Evolutionary conservation across 495 filamentous ascomycete genomes (phyloP), one percentile per base, ranked within the genome.

Genomic region (Massariosphaeria phaeospora): DNA sequence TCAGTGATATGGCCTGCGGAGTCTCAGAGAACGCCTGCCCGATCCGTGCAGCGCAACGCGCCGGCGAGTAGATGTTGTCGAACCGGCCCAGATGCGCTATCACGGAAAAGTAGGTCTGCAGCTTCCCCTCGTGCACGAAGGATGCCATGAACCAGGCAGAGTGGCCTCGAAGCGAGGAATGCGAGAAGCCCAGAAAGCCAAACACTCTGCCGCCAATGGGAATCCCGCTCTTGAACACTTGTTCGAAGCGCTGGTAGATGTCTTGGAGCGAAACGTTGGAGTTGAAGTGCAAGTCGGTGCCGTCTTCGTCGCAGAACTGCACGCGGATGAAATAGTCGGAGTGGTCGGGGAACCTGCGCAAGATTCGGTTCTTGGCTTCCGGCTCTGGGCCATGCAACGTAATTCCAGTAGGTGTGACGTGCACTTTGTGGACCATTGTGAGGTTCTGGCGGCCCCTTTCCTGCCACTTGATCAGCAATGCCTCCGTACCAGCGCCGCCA

Each of bases 1-100:
- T n/a, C n/a, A n/a, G n/a, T n/a, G n/a, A n/a, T n/a, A n/a, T n/a
- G 0, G 83, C 70, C 27, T 68, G 70, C 0, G 70, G 75, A 0
- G 89, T 93, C 52, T 93, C 85, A 0, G 87, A 86, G 46, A 93
- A 93, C 0, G 85, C 82, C 61, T 93, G 89, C 0, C 89, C 89
- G 30, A 93, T 90, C 26, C 88, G 73, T 0, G 89, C 88, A 0
- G 89, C 89, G 48, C 84, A 89, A 51, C 79, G 82, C 0, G 89
- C 87, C 0, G 87, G 85, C 2, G 74, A 83, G 3, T 68, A 70
- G 36, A 93, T 85, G 0, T 68, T 23, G 5, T 68, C 63, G 61
- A 93, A 91, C 34, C 83, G 73, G 0, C 89, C 89, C 0, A 93
- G 72, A 2, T 68, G 66, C 10, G 58, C 61, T 50, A 91, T 84